Conservation (phyloP, 2,329 filamentous ascomycete genomes). For the Paraphaeosphaeria sporulosa region DNA sequence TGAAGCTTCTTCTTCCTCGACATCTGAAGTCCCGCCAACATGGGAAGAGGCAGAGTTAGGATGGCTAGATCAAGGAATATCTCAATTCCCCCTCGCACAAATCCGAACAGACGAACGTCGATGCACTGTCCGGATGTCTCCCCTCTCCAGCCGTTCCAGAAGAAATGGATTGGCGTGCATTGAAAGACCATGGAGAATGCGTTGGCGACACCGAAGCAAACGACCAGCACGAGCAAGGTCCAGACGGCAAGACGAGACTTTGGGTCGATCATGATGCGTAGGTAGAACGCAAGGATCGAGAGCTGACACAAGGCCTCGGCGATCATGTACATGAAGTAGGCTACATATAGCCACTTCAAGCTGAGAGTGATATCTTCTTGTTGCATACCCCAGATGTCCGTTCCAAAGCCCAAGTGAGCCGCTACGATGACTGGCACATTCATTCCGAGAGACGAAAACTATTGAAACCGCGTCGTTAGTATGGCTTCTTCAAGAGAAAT, state of each 20-base stretch:
- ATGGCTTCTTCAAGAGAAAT: background rate
- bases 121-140: slow-evolving; percentile 43
- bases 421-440: slow-evolving; percentile 38
- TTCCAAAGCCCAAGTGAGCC: slow-evolving; percentile 35
- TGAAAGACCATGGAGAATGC: slow-evolving; percentile 44
- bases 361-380: slow-evolving; percentile 36
- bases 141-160: slow-evolving; percentile 53
- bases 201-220: slow-evolving; percentile 35
- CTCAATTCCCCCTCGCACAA: slow-evolving; percentile 41
- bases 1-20: slow-evolving; percentile 35
- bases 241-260: slow-evolving; percentile 27
- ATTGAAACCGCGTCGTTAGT: slow-evolving; percentile 9
- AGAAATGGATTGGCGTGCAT: slow-evolving; percentile 47
- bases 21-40: slow-evolving; percentile 34
- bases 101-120: slow-evolving; percentile 49
- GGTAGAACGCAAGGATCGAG: slow-evolving; percentile 43
- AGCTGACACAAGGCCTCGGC: slow-evolving; percentile 38
- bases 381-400: slow-evolving; percentile 40
- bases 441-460: slow-evolving; percentile 35
- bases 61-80: slow-evolving; percentile 37
- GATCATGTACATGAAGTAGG: slow-evolving; percentile 41
- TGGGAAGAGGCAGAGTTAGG: slow-evolving; percentile 32
- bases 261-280: slow-evolving; percentile 37
- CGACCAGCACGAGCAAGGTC: slow-evolving; percentile 30
- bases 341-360: slow-evolving; percentile 39